These are phyloP conservation scores for Stephania cephalantha DNA, from an alignment of 164 flowering plant species.

Conservation along the genomic window DNA sequence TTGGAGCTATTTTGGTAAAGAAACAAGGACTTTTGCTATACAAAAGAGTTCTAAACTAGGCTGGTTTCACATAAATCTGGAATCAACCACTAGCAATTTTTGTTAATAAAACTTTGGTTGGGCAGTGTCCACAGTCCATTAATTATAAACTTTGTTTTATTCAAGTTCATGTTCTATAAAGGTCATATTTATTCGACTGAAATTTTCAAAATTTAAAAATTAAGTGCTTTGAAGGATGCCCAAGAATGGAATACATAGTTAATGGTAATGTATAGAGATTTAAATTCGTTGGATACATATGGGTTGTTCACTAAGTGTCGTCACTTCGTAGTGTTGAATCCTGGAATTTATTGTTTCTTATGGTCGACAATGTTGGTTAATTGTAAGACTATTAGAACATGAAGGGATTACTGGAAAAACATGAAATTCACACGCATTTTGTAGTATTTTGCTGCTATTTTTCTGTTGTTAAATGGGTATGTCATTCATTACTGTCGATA, in stretches of 20 bases:
- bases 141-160: background rate
- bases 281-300: background rate
- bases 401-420: background rate
- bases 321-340: background rate
- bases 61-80: background rate
- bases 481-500: background rate
- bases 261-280: background rate
- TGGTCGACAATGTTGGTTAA: background rate
- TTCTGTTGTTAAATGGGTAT: background rate
- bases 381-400: background rate
- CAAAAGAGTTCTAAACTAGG: background rate
- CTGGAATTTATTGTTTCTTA: background rate
- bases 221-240: background rate
- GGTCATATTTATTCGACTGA: background rate
- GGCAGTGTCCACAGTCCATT: background rate
- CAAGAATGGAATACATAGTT: background rate
- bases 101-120: background rate
- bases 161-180: background rate
- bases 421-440: background rate
- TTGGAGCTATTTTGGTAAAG: background rate
- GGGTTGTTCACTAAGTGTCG: background rate
- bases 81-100: background rate
- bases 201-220: background rate
- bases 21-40: background rate
- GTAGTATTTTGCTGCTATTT: background rate